Conservation (phyloP, 1,284 basidiomycete genomes). For the Ganoderma multipileum region DNA sequence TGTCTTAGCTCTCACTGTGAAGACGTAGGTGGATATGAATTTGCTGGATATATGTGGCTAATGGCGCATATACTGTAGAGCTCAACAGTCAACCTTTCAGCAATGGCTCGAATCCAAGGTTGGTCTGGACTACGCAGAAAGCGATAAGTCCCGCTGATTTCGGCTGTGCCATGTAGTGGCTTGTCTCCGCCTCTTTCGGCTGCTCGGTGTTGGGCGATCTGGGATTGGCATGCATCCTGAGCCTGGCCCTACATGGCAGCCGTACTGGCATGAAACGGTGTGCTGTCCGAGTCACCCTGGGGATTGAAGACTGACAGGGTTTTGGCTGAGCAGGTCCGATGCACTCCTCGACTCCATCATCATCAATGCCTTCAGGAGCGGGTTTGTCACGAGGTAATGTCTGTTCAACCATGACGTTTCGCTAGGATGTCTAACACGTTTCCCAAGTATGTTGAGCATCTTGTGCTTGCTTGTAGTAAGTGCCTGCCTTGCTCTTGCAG, state of each 20-base stretch:
- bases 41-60: neutral
- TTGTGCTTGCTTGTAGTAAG: neutral
- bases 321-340: neutral
- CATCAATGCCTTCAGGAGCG: neutral
- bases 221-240: neutral
- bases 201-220: neutral
- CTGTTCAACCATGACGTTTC: neutral
- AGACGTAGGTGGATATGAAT: neutral
- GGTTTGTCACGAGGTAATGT: neutral
- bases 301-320: neutral
- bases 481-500: no score
- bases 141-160: neutral
- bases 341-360: slow-evolving; percentile 1
- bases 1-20: neutral
- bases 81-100: neutral
- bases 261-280: slow-evolving; percentile 1
- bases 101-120: slow-evolving; percentile 1
- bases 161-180: neutral
- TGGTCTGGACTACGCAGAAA: no score
- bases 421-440: neutral
- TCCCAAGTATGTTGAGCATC: neutral
- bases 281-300: neutral
- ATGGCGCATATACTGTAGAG: neutral
- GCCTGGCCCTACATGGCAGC: neutral
- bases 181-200: neutral